Conservation (phyloP, 2,329 filamentous ascomycete species). For the Pezicula radicicola region DNA sequence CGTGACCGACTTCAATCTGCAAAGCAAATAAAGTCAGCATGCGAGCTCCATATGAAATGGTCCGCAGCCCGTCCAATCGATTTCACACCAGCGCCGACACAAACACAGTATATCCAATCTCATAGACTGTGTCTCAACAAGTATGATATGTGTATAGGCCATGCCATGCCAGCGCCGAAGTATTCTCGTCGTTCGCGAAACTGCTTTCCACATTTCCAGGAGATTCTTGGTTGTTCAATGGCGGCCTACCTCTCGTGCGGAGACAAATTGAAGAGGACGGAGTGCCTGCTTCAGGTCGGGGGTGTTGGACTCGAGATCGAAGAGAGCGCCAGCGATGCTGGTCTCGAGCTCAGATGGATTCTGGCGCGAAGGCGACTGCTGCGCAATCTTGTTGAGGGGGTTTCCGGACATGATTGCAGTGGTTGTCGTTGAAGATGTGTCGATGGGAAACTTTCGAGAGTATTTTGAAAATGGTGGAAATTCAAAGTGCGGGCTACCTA, state of each 20-base stretch:
- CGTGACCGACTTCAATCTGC: conserved; percentile 99
- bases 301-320: conserved; percentile 99
- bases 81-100: conserved; percentile 44
- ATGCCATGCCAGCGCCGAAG: conserved; percentile 18
- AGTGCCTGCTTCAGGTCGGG: conserved; percentile 95
- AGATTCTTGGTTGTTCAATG: conserved; percentile 16
- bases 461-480: too few species aligned
- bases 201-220: conserved; percentile 10
- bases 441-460: conserved; percentile 1
- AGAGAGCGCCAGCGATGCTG: conserved; percentile 94
- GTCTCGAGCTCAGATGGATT: conserved; percentile 97
- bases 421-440: conserved; percentile 13
- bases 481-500: too few species aligned
- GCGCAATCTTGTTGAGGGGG: conserved; percentile 95
- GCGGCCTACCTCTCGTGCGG: conserved; percentile 94
- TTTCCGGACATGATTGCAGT: conserved; percentile 52
- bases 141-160: conserved; percentile 16
- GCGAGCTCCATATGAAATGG: conserved; percentile 66
- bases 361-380: conserved; percentile 90
- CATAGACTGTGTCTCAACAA: conserved; percentile 22
- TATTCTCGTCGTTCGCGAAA: conserved; percentile 14
- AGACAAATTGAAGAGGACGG: conserved; percentile 97
- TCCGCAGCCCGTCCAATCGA: conserved; percentile 69
- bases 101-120: conserved; percentile 10
- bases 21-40: conserved; percentile 66